A percentile compares a stretch with the other conserved stretches of the same genome.
These are phyloP conservation scores for Acacia acuminata DNA, from an alignment of 306 rosid species.

Conservation along the genomic window DNA sequence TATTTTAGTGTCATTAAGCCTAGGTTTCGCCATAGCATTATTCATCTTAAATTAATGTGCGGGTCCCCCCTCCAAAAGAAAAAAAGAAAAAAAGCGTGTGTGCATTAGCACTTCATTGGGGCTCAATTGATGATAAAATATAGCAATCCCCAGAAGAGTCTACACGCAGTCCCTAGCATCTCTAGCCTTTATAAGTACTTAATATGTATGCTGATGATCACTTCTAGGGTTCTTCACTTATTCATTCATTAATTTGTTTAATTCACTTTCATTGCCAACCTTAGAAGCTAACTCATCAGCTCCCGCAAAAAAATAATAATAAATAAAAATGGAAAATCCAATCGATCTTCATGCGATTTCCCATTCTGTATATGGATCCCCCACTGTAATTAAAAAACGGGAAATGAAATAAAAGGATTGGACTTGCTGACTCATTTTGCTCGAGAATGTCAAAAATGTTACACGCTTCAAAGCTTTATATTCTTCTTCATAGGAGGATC, in stretches of 20 bases:
- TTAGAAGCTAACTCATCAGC: neutral
- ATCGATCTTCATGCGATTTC: neutral
- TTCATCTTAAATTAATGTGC: neutral
- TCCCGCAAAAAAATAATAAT: neutral
- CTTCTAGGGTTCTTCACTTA: slow-evolving; percentile 3
- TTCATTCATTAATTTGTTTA: neutral
- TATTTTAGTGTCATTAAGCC: slow-evolving; percentile 26
- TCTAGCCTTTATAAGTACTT: slow-evolving; percentile 42
- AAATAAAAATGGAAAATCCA: neutral
- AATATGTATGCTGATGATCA: slow-evolving; percentile 5
- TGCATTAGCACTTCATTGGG: slow-evolving; percentile 3
- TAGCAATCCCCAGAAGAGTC: slow-evolving; percentile 10
- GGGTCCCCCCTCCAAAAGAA: neutral
- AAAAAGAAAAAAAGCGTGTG: neutral
- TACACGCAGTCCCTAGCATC: neutral
- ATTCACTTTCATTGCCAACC: neutral
- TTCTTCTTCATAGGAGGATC: slow-evolving; percentile 1
- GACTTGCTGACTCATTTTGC: neutral
- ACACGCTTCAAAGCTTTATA: neutral
- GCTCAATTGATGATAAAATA: neutral
- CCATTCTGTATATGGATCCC: neutral
- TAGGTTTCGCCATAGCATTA: slow-evolving; percentile 2
- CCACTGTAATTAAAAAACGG: neutral
- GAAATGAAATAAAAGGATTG: slow-evolving; percentile 1
- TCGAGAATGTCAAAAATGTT: slow-evolving; percentile 2